Evolutionary conservation across 2,329 filamentous ascomycete species (phyloP), one percentile per base, ranked within the genome.

Genomic region (Pyrenophora graminea): DNA sequence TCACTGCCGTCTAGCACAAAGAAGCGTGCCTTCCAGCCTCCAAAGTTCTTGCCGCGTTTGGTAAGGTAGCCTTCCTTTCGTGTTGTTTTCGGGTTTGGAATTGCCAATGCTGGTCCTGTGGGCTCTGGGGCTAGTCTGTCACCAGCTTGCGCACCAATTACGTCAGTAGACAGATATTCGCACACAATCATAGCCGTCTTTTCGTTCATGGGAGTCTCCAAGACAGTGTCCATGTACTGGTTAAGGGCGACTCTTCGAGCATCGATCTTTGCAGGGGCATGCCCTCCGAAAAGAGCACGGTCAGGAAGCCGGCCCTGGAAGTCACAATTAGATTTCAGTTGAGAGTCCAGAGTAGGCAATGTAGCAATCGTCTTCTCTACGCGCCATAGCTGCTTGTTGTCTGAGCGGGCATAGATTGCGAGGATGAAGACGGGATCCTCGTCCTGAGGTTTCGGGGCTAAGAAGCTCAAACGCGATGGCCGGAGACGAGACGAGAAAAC

Each of bases 41-140:
- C 94, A 76, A 99, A 99, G 67, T 97, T 97, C 80, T 99, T 99
- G 41, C 94, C 94, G 62, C 90, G 85, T 77, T 99, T 99, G 2
- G 94, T 97, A 42, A 99, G 78, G 72, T 97, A 99, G 7, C 94
- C 94, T 68, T 87, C 92, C 67, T 90, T 91, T 52, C 86, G 81
- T 7, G 88, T 85, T 84, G 5, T 84, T 44, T 67, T 70, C 3
- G 65, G 41, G 51, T 66, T 78, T 76, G 66, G 71, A 31, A 72
- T 68, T 33, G 77, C 73, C 19, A 66, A 69, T 15, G 70, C 64
- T 25, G 79, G 74, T 36, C 27, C 27, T 30, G 71, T 74, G 2
- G 79, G 76, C 51, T 88, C 85, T 72, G 25, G 85, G 79, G 65
- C 85, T 80, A 17, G 78, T 80, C 72, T 49, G 64, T 83, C 73